Evolutionary conservation across 805 yeast genomes (phyloP), one percentile per base, ranked within the genome.

Genomic region (Myxozyma lipomycoides): DNA sequence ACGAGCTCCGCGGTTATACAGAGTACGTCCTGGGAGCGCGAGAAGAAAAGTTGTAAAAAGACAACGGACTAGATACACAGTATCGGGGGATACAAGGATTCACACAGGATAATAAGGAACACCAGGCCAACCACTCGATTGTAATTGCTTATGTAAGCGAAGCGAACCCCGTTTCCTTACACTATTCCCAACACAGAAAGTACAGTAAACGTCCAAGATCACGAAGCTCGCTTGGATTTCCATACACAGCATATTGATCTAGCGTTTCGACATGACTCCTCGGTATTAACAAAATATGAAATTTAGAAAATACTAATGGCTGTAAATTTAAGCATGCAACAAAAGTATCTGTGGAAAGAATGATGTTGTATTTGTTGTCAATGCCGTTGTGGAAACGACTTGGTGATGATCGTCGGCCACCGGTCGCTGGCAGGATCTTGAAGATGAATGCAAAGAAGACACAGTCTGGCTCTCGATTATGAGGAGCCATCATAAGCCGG

Each of bases 321-420:
- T 67, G 69, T 41, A 68, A 64, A 48, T 70, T 73, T 25, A 69
- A 51, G 42, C 69, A 62, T 12, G 66, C 73, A 17, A 70, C 21
- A 35, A 36, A 39, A 4, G 51, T 19, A 36, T 36, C 26, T 5
- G 58, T 50, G 19, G 48, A 37, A 25, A 53, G 46, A 5, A 53
- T 22, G 17, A 48, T 38, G 32, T 40, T 45, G 45, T 23, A n/a
- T 17, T 35, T 12, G 32, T 28, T 12, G 32, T 28, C 32, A 12
- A 9, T 28, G 7, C 12, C 32, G 12, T 28, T 12, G 7, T 7
- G 32, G 32, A 28, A 28, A 7, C 12, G 7, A 12, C 32, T 7
- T 28, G 32, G 32, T 7, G 32, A 12, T 28, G 32, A 28, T 28
- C 32, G 32, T 7, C 32, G 12, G 7, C 7, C 12, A 12, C 32